phyloP scores from a whole-genome alignment of 257 asterid species.

The Anisodus acutangulus region DNA sequence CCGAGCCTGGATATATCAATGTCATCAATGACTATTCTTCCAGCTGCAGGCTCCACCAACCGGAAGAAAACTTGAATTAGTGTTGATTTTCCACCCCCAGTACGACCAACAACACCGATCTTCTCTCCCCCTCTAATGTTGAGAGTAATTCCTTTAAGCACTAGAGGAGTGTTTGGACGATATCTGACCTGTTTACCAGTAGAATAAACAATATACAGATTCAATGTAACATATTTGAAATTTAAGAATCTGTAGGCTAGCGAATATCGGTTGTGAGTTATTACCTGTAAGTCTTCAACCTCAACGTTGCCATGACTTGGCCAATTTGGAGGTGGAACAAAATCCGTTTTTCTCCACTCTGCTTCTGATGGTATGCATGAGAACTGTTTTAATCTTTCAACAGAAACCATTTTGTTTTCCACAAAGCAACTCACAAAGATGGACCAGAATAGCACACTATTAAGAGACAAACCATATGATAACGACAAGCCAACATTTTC shows the following conservation, averaged over 20 bases:
- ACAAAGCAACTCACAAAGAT: slow-evolving; percentile 74
- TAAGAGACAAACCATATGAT: slow-evolving; percentile 89
- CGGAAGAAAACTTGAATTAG: slow-evolving; percentile 89
- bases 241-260: background rate
- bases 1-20: slow-evolving; percentile 75
- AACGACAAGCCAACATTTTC: slow-evolving; percentile 88
- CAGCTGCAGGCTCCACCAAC: slow-evolving; percentile 93
- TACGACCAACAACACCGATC: slow-evolving; percentile 96
- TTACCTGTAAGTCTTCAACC: slow-evolving; percentile 68
- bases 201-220: slow-evolving; percentile 16
- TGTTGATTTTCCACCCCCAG: slow-evolving; percentile 98
- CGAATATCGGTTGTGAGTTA: background rate
- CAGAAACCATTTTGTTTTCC: slow-evolving; percentile 96
- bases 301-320: slow-evolving; percentile 74
- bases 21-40: slow-evolving; percentile 72
- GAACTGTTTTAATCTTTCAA: slow-evolving; percentile 95
- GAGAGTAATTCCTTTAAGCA: slow-evolving; percentile 77
- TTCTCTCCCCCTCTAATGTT: slow-evolving; percentile 87
- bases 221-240: background rate
- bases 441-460: slow-evolving; percentile 64
- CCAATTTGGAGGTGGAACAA: slow-evolving; percentile 76
- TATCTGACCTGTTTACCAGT: slow-evolving; percentile 69
- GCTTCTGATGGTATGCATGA: slow-evolving; percentile 82
- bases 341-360: slow-evolving; percentile 68
- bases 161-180: slow-evolving; percentile 86